A percentile compares a stretch with the other conserved stretches of the same genome.
These are phyloP conservation scores for Aspergillus nomiae DNA, from an alignment of 2,329 filamentous ascomycete species.

Conservation along the genomic window DNA sequence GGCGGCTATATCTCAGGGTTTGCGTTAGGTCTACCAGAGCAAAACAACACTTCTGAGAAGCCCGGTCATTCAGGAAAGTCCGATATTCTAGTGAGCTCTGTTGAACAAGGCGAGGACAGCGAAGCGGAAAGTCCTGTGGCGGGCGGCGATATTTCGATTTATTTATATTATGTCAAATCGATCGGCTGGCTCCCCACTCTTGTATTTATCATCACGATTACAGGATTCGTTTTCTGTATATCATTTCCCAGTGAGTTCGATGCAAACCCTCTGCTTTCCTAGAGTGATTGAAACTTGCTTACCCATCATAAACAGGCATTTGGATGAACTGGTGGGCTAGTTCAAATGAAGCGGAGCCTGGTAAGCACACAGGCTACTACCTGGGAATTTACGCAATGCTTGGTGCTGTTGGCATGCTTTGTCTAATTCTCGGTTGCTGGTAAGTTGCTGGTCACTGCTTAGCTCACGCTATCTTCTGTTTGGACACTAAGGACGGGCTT, in stretches of 20 bases:
- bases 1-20: conserved; percentile 47
- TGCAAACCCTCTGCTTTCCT: no score
- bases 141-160: conserved; percentile 47
- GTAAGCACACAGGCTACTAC: conserved; percentile 38
- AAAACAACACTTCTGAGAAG: conserved; percentile 27
- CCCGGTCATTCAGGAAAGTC: conserved; percentile 14
- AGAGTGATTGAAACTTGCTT: background rate
- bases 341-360: conserved; percentile 38
- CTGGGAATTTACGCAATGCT: conserved; percentile 45
- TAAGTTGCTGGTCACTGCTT: conserved; percentile 13
- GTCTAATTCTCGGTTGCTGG: conserved; percentile 41
- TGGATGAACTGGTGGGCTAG: conserved; percentile 47
- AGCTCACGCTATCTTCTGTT: conserved; percentile 1
- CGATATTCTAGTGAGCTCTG: conserved; percentile 5
- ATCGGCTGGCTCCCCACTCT: conserved; percentile 40
- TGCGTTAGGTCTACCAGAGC: conserved; percentile 34
- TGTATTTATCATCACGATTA: conserved; percentile 41
- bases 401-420: conserved; percentile 38
- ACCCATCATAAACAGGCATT: conserved; percentile 28
- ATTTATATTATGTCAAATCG: conserved; percentile 42
- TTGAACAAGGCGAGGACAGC: conserved; percentile 19
- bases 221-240: conserved; percentile 43
- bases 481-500: background rate
- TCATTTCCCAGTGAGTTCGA: conserved; percentile 40
- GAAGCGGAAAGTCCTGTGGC: conserved; percentile 32